phyloP scores from a whole-genome alignment of 2,329 filamentous ascomycete species.

The Talaromyces pinophilus region DNA sequence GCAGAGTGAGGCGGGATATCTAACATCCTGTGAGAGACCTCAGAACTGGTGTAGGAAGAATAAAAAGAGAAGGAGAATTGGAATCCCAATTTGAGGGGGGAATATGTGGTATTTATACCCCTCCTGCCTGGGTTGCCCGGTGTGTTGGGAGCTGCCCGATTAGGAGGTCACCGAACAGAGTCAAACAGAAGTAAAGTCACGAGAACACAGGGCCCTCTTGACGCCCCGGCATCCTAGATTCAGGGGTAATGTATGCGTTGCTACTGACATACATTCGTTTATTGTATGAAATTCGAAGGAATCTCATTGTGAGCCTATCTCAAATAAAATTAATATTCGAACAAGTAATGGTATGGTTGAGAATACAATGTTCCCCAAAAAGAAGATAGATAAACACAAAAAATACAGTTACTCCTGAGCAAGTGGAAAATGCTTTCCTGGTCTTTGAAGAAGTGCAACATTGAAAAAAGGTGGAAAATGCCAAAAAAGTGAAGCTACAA shows the following conservation, averaged over 20 bases:
- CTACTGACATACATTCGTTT: background rate
- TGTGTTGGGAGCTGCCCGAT: background rate
- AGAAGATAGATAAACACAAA: background rate
- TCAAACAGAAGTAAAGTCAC: background rate
- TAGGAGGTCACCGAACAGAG: background rate
- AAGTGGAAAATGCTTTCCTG: background rate
- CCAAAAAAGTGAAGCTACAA: background rate
- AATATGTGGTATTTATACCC: background rate
- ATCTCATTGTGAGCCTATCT: background rate
- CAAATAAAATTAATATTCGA: background rate
- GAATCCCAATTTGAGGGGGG: background rate
- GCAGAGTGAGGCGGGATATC: background rate
- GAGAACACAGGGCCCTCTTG: background rate
- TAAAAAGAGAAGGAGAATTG: background rate
- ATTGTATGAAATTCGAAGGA: background rate
- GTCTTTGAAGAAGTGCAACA: background rate
- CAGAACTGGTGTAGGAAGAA: background rate
- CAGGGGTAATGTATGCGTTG: background rate
- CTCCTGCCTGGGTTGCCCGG: background rate
- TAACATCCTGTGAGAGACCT: background rate
- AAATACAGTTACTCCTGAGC: background rate
- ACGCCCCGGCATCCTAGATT: background rate
- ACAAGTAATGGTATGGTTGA: constrained; percentile 9
- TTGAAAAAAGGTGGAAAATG: background rate
- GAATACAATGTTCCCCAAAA: constrained; percentile 1